phyloP scores from a whole-genome alignment of 257 asterid species.

The Gentiana macrophylla region DNA sequence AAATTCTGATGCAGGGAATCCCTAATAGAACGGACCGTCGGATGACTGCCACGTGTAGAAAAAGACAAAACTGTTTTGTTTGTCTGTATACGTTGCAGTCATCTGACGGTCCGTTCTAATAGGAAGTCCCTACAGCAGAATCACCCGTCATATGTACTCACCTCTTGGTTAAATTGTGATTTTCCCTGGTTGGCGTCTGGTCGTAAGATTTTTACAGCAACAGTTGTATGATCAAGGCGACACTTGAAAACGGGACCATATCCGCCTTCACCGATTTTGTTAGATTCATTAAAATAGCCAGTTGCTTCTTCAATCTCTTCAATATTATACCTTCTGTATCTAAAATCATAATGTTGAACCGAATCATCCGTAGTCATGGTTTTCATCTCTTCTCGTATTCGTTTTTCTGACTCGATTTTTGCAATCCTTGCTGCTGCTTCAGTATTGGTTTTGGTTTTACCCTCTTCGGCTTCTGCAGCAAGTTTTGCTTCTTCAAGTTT shows the following conservation, averaged over 20 bases:
- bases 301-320: slow-evolving; percentile 91
- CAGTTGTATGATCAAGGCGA: slow-evolving; percentile 67
- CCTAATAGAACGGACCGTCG: no score
- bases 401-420: slow-evolving; percentile 30
- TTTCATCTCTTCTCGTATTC: slow-evolving; percentile 33
- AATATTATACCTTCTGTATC: slow-evolving; percentile 53
- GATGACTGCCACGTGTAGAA: no score
- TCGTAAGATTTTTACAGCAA: slow-evolving; percentile 74
- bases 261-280: slow-evolving; percentile 90
- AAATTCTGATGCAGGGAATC: no score
- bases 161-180: slow-evolving; percentile 86
- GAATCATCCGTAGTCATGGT: slow-evolving; percentile 19
- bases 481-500: slow-evolving; percentile 41
- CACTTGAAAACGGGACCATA: slow-evolving; percentile 91
- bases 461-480: slow-evolving; percentile 38
- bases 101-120: no score
- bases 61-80: no score
- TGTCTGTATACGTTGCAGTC: no score
- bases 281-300: slow-evolving; percentile 28
- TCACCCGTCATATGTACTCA: slow-evolving; percentile 6
- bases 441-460: slow-evolving; percentile 21
- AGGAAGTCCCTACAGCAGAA: no score
- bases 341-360: slow-evolving; percentile 9
- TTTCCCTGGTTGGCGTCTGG: slow-evolving; percentile 90
- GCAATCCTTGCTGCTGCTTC: slow-evolving; percentile 40